Conservation (phyloP, 306 rosid genomes). For the Malus fusca region DNA sequence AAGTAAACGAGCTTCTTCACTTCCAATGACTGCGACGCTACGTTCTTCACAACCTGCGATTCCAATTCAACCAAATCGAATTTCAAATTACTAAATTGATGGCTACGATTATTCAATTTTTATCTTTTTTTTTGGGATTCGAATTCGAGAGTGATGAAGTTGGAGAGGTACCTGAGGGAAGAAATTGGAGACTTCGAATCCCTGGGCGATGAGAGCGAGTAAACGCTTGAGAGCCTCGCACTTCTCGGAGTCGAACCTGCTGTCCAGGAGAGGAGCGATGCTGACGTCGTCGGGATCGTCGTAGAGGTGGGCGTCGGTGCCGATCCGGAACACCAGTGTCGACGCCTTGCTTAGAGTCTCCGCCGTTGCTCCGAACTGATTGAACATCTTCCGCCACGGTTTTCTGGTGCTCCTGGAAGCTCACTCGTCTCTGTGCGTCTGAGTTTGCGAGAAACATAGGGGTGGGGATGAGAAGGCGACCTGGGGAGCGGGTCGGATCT, state of each 20-base stretch:
- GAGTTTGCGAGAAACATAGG: background rate
- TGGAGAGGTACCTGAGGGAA: conserved; percentile 68
- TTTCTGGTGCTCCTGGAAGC: background rate
- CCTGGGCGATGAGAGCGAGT: conserved; percentile 96
- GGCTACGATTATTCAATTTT: background rate
- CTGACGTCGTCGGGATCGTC: conserved; percentile 92
- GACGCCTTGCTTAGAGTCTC: conserved; percentile 93
- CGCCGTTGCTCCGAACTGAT: conserved; percentile 87
- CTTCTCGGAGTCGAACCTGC: conserved; percentile 92
- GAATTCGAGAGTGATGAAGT: background rate
- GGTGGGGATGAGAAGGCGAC: background rate
- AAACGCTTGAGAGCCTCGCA: conserved; percentile 94
- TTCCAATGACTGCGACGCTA: conserved; percentile 81
- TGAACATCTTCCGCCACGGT: conserved; percentile 43
- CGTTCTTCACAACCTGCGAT: conserved; percentile 88
- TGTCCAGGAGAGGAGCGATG: conserved; percentile 78
- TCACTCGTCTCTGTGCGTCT: background rate
- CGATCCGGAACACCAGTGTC: conserved; percentile 84
- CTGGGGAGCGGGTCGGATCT: too few species aligned
- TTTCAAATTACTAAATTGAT: background rate
- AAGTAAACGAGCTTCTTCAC: conserved; percentile 94
- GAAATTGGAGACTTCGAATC: conserved; percentile 85
- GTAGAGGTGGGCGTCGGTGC: conserved; percentile 98
- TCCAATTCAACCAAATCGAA: conserved; percentile 11
- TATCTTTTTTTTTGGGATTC: background rate